Percentiles rank a stretch among this genome's conserved stretches.
These are phyloP conservation scores for Trichosporon faecale DNA, from an alignment of 1,284 basidiomycete species.

Conservation along the genomic window DNA sequence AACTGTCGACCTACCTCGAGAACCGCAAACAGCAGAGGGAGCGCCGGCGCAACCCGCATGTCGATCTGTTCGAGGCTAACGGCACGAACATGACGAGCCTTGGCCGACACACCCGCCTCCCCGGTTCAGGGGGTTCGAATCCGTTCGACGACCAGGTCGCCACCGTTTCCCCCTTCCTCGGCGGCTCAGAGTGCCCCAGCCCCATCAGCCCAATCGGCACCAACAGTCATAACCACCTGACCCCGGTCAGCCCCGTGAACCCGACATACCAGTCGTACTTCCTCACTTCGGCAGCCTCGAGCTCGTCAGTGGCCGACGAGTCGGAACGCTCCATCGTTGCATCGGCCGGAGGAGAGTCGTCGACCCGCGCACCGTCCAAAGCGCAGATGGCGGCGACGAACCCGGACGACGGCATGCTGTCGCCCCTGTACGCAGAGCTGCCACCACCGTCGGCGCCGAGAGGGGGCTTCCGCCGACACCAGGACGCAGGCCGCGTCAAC, in stretches of 20 bases:
- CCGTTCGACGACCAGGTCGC: conserved; percentile 17
- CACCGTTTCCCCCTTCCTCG: conserved; percentile 43
- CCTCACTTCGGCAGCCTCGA: background rate
- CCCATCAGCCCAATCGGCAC: background rate
- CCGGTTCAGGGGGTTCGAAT: conserved; percentile 7
- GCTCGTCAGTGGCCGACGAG: background rate
- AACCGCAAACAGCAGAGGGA: conserved; percentile 35
- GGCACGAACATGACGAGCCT: background rate
- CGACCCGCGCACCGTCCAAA: conserved; percentile 7
- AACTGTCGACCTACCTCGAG: conserved; percentile 32
- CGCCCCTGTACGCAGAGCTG: conserved; percentile 12
- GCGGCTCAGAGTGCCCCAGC: background rate
- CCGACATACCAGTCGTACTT: background rate
- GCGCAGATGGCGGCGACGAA: conserved; percentile 11
- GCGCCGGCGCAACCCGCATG: conserved; percentile 26
- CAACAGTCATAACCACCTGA: background rate
- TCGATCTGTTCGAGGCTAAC: conserved; percentile 32
- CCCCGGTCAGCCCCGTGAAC: background rate
- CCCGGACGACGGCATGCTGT: background rate
- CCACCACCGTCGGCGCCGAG: conserved; percentile 33
- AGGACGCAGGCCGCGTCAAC: conserved; percentile 39
- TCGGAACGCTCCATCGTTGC: background rate
- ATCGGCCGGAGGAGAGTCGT: background rate
- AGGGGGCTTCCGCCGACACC: conserved; percentile 34
- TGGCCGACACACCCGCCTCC: background rate